phyloP scores from a whole-genome alignment of 306 rosid genomes.

The cucumber (Cucumis sativus) region Cucumber_9930_V3 NC_026655.2:26882001-26882500 shows the following conservation, averaged over 20 bases:
- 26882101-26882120: conserved; percentile 61
- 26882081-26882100: conserved; percentile 82
- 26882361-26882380: not conserved
- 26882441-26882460: not conserved
- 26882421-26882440: not conserved
- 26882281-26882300: not conserved
- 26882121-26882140: conserved; percentile 85
- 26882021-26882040: conserved; percentile 9
- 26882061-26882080: conserved; percentile 13
- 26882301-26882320: not conserved
- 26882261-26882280: not conserved
- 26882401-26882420: not conserved
- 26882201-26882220: conserved; percentile 96
- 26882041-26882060: not conserved
- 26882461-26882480: not conserved
- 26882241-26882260: not conserved
- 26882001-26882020: not conserved
- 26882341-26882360: not conserved
- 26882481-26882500: not conserved
- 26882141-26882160: conserved; percentile 74
- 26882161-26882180: conserved; percentile 85
- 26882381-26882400: not conserved
- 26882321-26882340: not conserved
- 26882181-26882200: conserved; percentile 75
- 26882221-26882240: conserved; percentile 64